Evolutionary conservation across 352 stramenopile genomes (phyloP), one percentile per base, ranked within the genome.

Genomic region (Pythium dissotocum): DNA sequence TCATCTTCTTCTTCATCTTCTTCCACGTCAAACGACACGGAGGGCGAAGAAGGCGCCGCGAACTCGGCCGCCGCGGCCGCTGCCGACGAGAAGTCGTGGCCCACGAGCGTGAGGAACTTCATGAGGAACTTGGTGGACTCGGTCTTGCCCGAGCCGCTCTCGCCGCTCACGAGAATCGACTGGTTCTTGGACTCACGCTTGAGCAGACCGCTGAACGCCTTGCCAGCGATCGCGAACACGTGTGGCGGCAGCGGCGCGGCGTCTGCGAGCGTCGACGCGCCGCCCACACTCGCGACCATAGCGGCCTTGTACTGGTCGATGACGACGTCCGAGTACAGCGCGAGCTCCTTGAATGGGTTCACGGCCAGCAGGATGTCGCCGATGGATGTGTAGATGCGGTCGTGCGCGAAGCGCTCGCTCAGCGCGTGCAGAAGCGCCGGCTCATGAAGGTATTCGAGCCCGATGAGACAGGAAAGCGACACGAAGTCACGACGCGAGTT

Each of bases 91-190:
- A 72, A 67, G 38, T 87, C 79, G 24, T 83, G 70, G 68, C 78
- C 84, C 35, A 98, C 83, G 38, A 88, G 97, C 6, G 95, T 97
- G 32, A 99, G 78, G 78, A 98, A 97, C 54, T 97, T 91, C 93
- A 99, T 98, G 18, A 98, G 82, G 76, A 98, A 98, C 75, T 99
- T 99, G 64, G 97, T 98, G 32, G 90, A 98, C 79, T 98, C 96
- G 14, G 95, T 99, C 70, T 99, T 99, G 65, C 96, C 96, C 38
- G 94, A 96, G 44, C 94, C 94, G 44, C 80, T 95, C 64, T 98
- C 95, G 57, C 95, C 95, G 60, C 87, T 97, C 1, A 98, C 94
- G 10, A 98, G 73, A 66, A 98, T 97, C 32, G 89, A 96, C 73
- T 98, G 95, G 78, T 95, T 97, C 52, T 75, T 82, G 62, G 76